phyloP scores from a whole-genome alignment of 257 asterid genomes.

The Voacanga thouarsii region DNA sequence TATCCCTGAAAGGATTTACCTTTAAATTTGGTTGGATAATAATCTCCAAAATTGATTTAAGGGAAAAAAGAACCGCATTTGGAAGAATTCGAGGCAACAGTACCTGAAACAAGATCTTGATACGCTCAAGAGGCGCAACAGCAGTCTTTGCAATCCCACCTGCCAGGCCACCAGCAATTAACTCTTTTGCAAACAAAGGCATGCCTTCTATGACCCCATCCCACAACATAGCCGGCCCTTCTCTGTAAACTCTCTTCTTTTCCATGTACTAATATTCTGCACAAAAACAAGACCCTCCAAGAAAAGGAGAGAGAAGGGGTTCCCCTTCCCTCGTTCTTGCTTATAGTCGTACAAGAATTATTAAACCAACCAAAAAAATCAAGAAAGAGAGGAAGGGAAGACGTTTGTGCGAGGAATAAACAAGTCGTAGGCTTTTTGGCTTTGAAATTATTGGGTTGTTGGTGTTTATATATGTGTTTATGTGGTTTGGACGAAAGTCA shows the following conservation, averaged over 20 bases:
- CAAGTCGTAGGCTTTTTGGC: background rate
- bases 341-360: conserved; percentile 3
- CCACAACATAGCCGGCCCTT: conserved; percentile 11
- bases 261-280: conserved; percentile 34
- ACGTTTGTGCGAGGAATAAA: background rate
- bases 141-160: conserved; percentile 90
- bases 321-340: conserved; percentile 1
- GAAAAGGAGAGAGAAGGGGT: conserved; percentile 12
- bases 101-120: conserved; percentile 96
- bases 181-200: conserved; percentile 78
- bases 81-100: background rate
- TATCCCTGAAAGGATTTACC: background rate
- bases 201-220: conserved; percentile 53
- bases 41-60: background rate
- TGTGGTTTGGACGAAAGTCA: background rate
- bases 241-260: conserved; percentile 42
- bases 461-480: background rate
- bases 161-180: conserved; percentile 90
- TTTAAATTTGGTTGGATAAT: background rate
- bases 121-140: conserved; percentile 95
- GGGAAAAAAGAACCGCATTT: background rate
- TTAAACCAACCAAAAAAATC: background rate
- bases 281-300: background rate
- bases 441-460: background rate
- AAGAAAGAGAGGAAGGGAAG: conserved; percentile 4